phyloP scores from a whole-genome alignment of 257 asterid species.

The Marsdenia floribunda region DNA sequence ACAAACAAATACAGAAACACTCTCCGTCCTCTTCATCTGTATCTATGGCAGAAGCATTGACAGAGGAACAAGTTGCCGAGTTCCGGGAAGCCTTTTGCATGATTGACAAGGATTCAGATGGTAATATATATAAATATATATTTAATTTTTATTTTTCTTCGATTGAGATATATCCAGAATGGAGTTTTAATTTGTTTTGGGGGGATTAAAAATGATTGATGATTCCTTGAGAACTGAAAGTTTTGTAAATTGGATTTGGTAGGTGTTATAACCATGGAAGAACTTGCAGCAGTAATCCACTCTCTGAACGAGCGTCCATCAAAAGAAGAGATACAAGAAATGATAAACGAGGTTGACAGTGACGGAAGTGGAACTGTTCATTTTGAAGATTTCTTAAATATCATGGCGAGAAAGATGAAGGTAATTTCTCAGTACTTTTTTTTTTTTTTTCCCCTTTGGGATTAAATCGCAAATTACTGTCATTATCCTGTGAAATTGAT shows the following conservation, averaged over 20 bases:
- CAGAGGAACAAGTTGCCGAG: constrained; percentile 29
- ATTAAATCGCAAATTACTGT: too few species aligned
- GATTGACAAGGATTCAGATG: constrained; percentile 29
- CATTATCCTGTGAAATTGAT: too few species aligned
- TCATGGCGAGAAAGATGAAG: constrained; percentile 65
- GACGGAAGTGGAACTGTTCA: constrained; percentile 54
- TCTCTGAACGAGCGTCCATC: constrained; percentile 68
- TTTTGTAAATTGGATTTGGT: background rate
- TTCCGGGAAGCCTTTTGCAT: constrained; percentile 29
- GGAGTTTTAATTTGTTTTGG: too few species aligned
- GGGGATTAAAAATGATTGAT: too few species aligned
- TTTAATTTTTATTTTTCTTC: background rate
- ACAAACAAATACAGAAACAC: background rate
- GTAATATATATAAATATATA: constrained; percentile 1
- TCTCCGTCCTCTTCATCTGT: background rate
- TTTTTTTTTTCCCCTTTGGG: too few species aligned
- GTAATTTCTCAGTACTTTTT: constrained; percentile 10
- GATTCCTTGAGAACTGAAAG: background rate
- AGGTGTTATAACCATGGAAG: constrained; percentile 65
- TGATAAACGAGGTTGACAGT: constrained; percentile 52
- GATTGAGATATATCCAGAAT: background rate
- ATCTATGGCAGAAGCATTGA: constrained; percentile 23
- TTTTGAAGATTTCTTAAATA: constrained; percentile 58
- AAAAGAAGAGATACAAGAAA: constrained; percentile 56
- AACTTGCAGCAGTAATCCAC: constrained; percentile 50